Conservation (phyloP, 2,329 filamentous ascomycete genomes). For the Fusarium sp. region DNA sequence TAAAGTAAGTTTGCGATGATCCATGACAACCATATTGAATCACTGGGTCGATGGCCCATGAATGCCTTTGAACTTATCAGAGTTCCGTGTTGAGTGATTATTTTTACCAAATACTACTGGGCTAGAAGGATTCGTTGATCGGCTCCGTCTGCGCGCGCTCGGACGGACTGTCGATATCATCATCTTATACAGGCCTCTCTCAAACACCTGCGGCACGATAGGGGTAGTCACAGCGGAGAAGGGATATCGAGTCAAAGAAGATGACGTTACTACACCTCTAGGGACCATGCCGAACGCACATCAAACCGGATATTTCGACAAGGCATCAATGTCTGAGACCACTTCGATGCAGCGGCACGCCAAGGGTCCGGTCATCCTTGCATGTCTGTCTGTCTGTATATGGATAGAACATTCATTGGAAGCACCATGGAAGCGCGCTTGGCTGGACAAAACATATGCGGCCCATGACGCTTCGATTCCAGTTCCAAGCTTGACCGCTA, state of each 20-base stretch:
- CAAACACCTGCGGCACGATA: background rate
- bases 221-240: background rate
- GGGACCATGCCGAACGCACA: background rate
- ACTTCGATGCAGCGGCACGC: background rate
- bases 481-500: conserved; percentile 13
- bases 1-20: conserved; percentile 4
- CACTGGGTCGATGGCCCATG: background rate
- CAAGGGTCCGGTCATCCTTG: conserved; percentile 1
- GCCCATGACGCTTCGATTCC: conserved; percentile 18
- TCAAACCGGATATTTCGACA: background rate
- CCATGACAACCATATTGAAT: conserved; percentile 1
- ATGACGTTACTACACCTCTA: conserved; percentile 2
- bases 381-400: conserved; percentile 2
- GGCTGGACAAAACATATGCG: conserved; percentile 13
- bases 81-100: conserved; percentile 1
- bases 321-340: background rate
- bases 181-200: conserved; percentile 8
- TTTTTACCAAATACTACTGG: conserved; percentile 24
- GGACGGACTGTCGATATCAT: conserved; percentile 24
- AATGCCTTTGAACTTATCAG: no score
- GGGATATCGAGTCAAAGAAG: background rate
- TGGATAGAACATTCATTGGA: conserved; percentile 33
- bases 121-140: conserved; percentile 17
- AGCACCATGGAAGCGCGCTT: conserved; percentile 32
- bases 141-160: conserved; percentile 33